Base-by-base conservation (phyloP, 1,139 yeast species). In the Wickerhamiella pararugosa region DNA sequence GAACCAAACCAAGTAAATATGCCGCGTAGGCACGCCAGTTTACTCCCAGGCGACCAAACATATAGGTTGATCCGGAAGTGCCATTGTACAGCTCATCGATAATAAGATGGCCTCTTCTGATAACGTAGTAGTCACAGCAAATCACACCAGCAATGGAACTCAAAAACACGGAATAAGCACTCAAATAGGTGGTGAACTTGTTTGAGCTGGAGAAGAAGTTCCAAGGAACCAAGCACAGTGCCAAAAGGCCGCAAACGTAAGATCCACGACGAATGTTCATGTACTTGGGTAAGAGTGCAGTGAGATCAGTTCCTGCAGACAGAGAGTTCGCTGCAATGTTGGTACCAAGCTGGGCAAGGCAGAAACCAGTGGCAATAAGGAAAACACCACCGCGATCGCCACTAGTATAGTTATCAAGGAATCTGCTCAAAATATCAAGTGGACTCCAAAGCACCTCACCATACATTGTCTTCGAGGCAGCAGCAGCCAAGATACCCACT, bases 381-480 rank as follows among this genome's bases (percentile, higher is more conserved):
- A 86, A 86, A 1, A 79, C 93, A 50, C 94, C 96, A 21, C 87
- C 93, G 55, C 94, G 70, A 42, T 86, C 80, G 53, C 81, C 93
- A 46, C 67, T 66, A 42, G 72, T 70, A 53, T 70, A 67, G 45
- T 77, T 72, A 5, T 36, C 29, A 51, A 84, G 71, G 55, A 80
- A 81, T 46, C 71, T 65, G 27, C 70, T 70, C 51, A 84, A 66
- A 11, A 84, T 81, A 46, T 80, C 92, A 48, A 84, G 68, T 26
- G 96, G 96, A 33, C 82, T 75, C 96, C 96, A 86, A 54, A 72
- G 72, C 32, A 86, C 70, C 47, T 70, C 72, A 27, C 79, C 84
- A 53, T 78, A 83, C 54, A 84, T 59, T 11, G 70, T 62, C 29
- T 76, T 67, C 5, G 93, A 80, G 1, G 95, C 84, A 5, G 93